Conservation (phyloP, 2,329 filamentous ascomycete genomes). For the Xylariales sp. region DNA sequence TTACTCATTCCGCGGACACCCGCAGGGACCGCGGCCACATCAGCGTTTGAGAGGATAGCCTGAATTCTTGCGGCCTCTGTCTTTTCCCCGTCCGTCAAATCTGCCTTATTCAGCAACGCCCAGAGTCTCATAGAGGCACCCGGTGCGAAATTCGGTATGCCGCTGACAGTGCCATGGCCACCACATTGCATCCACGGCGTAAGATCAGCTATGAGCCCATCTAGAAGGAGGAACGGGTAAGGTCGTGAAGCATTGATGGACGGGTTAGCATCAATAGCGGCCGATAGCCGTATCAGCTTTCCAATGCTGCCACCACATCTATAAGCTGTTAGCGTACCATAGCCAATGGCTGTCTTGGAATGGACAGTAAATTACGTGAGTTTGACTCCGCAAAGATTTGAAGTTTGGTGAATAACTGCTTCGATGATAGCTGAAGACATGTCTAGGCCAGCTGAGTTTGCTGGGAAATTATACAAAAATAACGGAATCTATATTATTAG, state of each 20-base stretch:
- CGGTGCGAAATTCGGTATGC: background rate
- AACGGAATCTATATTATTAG: too few species aligned
- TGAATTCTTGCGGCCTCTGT: background rate
- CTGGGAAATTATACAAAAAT: slow-evolving; percentile 18
- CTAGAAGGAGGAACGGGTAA: slow-evolving; percentile 16
- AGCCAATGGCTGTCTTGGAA: background rate
- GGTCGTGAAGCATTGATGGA: slow-evolving; percentile 9
- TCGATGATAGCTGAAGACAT: slow-evolving; percentile 17
- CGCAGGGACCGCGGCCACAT: background rate
- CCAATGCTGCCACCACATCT: slow-evolving; percentile 19
- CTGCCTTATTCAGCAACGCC: background rate
- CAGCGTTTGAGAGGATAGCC: background rate
- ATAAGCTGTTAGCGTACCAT: background rate
- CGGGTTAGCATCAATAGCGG: slow-evolving; percentile 10
- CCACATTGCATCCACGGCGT: slow-evolving; percentile 19
- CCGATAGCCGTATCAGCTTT: slow-evolving; percentile 15
- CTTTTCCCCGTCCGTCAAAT: background rate
- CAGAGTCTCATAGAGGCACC: background rate
- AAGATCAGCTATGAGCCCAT: slow-evolving; percentile 18
- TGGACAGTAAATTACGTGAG: slow-evolving; percentile 12
- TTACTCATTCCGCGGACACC: background rate
- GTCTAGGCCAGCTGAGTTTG: slow-evolving; percentile 17
- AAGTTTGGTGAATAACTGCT: slow-evolving; percentile 11
- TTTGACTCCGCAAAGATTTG: slow-evolving; percentile 17
- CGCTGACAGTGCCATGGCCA: slow-evolving; percentile 13